A percentile compares a stretch with the other conserved stretches of the same genome.
Conservation (phyloP, 192 early-diverging fungal species). For the Glomus cerebriforme region DNA sequence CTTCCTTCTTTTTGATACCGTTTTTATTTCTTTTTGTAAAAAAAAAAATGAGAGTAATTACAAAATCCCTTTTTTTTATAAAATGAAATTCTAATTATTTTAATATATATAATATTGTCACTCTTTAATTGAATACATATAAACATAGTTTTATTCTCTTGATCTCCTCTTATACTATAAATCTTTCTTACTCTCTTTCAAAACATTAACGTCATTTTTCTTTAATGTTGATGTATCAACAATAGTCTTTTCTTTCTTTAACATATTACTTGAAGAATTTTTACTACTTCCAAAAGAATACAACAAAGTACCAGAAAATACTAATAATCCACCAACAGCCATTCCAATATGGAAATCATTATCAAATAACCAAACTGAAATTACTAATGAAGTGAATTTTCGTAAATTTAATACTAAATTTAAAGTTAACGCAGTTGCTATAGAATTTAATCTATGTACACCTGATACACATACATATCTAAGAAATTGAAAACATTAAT, state of each 20-base stretch:
- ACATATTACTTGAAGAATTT: not conserved
- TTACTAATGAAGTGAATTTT: conserved; percentile 79
- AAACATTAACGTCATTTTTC: no score
- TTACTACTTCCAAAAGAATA: conserved; percentile 53
- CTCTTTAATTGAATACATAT: no score
- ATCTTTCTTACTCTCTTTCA: no score
- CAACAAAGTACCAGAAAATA: conserved; percentile 77
- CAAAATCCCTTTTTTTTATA: no score
- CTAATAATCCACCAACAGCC: conserved; percentile 68
- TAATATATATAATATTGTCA: no score
- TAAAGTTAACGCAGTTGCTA: conserved; percentile 78
- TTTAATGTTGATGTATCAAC: no score
- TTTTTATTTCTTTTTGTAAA: no score
- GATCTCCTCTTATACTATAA: no score
- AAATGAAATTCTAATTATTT: no score
- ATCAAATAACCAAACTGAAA: conserved; percentile 79
- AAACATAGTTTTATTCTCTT: no score
- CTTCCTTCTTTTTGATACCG: no score
- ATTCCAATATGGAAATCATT: conserved; percentile 71
- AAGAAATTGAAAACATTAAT: not conserved
- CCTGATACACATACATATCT: conserved; percentile 86
- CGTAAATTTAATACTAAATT: conserved; percentile 87
- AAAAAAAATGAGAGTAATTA: no score
- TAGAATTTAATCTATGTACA: conserved; percentile 77
- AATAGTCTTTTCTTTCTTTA: not conserved